A percentile compares a stretch with the other conserved stretches of the same genome.
These are phyloP conservation scores for Auriscalpium orientale DNA, from an alignment of 768 basidiomycete species.

Conservation along the genomic window DNA sequence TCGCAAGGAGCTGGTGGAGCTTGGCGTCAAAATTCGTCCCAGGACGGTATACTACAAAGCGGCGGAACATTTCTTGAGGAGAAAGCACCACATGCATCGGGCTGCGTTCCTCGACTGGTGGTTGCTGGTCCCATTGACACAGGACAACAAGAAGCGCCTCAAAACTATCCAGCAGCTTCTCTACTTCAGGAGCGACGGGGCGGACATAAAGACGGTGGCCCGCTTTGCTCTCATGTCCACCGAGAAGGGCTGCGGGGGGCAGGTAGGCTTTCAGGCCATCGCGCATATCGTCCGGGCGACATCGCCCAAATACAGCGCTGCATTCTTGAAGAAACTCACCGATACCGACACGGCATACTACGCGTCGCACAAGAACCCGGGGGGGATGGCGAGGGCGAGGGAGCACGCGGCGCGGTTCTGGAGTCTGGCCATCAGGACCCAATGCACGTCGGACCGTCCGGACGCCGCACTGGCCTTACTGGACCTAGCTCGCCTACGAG, in stretches of 20 bases:
- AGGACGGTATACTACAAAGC: conserved; percentile 30
- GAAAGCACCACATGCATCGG: conserved; percentile 12
- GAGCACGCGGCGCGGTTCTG: conserved; percentile 16
- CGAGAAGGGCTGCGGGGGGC: conserved; percentile 35
- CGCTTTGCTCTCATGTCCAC: conserved; percentile 38
- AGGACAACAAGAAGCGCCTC: conserved; percentile 12
- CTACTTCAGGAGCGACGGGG: conserved; percentile 21
- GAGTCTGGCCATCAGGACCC: conserved; percentile 34
- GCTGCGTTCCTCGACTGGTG: conserved; percentile 34
- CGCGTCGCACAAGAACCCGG: neutral
- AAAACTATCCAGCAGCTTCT: conserved; percentile 25
- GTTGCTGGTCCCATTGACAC: conserved; percentile 28
- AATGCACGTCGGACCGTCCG: conserved; percentile 31
- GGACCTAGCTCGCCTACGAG: conserved; percentile 25
- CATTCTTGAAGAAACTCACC: conserved; percentile 32
- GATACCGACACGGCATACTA: conserved; percentile 19
- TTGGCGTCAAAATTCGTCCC: conserved; percentile 30
- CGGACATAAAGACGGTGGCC: conserved; percentile 31
- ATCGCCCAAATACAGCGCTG: conserved; percentile 22
- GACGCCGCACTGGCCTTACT: conserved; percentile 39
- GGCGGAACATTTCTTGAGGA: conserved; percentile 27
- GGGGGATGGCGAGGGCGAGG: neutral
- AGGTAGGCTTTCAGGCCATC: conserved; percentile 17
- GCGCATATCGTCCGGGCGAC: conserved; percentile 39
- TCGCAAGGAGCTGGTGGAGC: conserved; percentile 31